Percentiles rank a stretch among this genome's conserved stretches.
Conservation (phyloP, 192 early-diverging fungal genomes). For the Spizellomyces sp. region DNA sequence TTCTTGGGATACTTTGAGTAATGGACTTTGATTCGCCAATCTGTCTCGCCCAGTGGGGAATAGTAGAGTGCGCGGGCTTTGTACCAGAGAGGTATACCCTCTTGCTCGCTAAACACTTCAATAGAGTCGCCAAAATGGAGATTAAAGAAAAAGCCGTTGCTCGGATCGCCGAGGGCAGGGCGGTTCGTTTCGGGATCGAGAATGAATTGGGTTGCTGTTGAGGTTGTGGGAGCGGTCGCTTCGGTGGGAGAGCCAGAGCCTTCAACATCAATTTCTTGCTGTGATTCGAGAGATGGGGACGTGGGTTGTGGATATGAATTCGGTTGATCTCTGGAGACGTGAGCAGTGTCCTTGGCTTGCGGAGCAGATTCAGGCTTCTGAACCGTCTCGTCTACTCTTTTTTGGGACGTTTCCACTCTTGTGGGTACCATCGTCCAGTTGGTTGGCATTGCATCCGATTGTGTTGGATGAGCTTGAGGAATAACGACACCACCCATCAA, state of each 20-base stretch:
- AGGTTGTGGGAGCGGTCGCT: background rate
- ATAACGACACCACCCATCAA: constrained; percentile 13
- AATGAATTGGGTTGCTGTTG: background rate
- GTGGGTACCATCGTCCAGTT: background rate
- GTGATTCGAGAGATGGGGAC: background rate
- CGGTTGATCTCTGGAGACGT: background rate
- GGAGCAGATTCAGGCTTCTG: background rate
- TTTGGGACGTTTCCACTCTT: background rate
- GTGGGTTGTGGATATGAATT: background rate
- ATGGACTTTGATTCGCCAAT: constrained; percentile 29
- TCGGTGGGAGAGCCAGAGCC: background rate
- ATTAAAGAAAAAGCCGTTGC: constrained; percentile 31
- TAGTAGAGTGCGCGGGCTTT: constrained; percentile 22
- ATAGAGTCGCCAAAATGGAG: constrained; percentile 24
- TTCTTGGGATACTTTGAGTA: constrained; percentile 21
- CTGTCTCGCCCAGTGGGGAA: constrained; percentile 8
- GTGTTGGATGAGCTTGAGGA: background rate
- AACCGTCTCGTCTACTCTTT: no score
- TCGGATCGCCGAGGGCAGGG: constrained; percentile 14
- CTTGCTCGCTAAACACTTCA: background rate
- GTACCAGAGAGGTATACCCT: constrained; percentile 13
- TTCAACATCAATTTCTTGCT: background rate
- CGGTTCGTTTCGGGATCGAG: constrained; percentile 16
- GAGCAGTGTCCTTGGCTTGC: background rate
- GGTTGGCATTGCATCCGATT: background rate